phyloP scores from a whole-genome alignment of 805 yeast species.

The Candida railenensis region DNA sequence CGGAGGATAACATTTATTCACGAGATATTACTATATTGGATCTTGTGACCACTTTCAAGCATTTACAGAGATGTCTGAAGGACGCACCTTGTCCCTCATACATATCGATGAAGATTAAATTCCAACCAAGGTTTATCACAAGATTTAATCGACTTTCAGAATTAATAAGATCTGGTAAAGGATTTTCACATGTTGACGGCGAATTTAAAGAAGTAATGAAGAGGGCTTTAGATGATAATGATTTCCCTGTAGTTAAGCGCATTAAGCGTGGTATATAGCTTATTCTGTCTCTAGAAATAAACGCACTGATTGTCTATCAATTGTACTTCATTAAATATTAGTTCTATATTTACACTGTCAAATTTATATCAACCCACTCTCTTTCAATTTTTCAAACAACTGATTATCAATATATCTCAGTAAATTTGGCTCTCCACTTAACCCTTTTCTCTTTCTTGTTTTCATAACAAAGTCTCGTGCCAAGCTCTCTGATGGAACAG shows the following conservation, averaged over 20 bases:
- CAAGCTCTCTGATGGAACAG: conserved; percentile 67
- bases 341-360: not conserved
- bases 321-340: no score
- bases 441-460: conserved; percentile 85
- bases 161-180: conserved; percentile 16
- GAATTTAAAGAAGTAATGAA: not conserved
- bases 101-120: conserved; percentile 8
- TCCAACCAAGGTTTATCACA: conserved; percentile 25
- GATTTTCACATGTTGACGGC: conserved; percentile 11
- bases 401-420: conserved; percentile 66
- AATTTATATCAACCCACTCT: conserved; percentile 39
- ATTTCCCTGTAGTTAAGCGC: not conserved
- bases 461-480: conserved; percentile 90
- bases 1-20: conserved; percentile 31
- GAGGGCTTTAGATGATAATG: not conserved
- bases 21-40: conserved; percentile 23
- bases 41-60: conserved; percentile 22
- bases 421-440: conserved; percentile 68
- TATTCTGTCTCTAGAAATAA: not conserved
- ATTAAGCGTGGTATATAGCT: not conserved
- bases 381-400: conserved; percentile 51
- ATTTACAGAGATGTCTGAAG: conserved; percentile 15
- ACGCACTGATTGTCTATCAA: not conserved
- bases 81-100: not conserved
- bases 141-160: conserved; percentile 23